These are phyloP conservation scores for Chrysosporium keratinophilum DNA, from an alignment of 2,329 filamentous ascomycete species.

Conservation along the genomic window DNA sequence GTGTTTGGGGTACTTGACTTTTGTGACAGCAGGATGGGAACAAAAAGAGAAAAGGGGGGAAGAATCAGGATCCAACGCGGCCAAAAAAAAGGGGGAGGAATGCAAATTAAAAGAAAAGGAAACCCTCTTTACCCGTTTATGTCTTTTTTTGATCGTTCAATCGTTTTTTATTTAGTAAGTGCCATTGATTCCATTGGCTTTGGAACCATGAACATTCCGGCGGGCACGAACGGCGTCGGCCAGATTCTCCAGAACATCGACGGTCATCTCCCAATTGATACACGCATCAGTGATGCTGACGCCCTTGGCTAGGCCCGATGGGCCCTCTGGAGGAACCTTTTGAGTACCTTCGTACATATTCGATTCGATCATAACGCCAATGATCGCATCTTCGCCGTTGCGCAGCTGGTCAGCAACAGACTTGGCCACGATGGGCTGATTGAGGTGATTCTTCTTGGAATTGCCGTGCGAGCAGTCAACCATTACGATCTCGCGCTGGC, in stretches of 20 bases:
- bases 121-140: not conserved
- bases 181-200: constrained; percentile 13
- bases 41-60: not conserved
- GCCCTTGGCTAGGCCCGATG: constrained; percentile 67
- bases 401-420: constrained; percentile 73
- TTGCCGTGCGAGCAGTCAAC: constrained; percentile 98
- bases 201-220: constrained; percentile 41
- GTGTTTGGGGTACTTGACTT: not conserved
- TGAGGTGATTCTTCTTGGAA: constrained; percentile 93
- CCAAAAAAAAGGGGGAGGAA: not conserved
- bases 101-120: not conserved
- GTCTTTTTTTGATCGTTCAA: not conserved
- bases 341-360: constrained; percentile 82
- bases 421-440: constrained; percentile 88
- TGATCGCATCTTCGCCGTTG: constrained; percentile 74
- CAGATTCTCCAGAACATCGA: constrained; percentile 70
- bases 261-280: constrained; percentile 83
- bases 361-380: constrained; percentile 98
- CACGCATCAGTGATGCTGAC: constrained; percentile 95
- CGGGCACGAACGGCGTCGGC: constrained; percentile 72
- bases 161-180: not conserved
- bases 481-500: constrained; percentile 84
- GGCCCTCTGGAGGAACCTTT: constrained; percentile 78
- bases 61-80: not conserved
- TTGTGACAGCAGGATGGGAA: not conserved